These are phyloP conservation scores for Aspergillus uvarum DNA, from an alignment of 2,329 filamentous ascomycete species.

Conservation along the genomic window DNA sequence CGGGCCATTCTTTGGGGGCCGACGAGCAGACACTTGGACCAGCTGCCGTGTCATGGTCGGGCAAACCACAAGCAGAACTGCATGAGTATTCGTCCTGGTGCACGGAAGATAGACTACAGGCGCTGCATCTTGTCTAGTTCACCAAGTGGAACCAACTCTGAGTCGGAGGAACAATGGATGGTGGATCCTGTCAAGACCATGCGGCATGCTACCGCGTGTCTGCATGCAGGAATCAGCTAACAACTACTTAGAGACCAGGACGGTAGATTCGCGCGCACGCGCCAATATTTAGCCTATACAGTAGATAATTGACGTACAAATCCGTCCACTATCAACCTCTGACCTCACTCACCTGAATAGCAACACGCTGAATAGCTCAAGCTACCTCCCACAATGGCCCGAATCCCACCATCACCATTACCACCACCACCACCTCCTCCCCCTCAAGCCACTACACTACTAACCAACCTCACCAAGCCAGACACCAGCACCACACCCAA, in stretches of 20 bases:
- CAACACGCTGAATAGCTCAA: neutral
- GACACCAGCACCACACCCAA: neutral
- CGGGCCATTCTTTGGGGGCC: neutral
- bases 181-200: neutral
- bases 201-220: neutral
- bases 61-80: constrained; percentile 2
- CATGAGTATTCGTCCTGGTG: neutral
- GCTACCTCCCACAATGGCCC: neutral
- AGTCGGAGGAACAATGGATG: neutral
- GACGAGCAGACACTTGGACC: constrained; percentile 8
- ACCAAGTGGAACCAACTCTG: neutral
- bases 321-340: neutral
- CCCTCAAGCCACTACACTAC: neutral
- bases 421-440: neutral
- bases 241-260: neutral
- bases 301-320: neutral
- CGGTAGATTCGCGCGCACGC: neutral
- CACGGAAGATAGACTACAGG: neutral
- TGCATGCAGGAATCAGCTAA: neutral
- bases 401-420: neutral
- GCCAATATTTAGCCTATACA: neutral
- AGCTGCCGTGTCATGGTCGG: constrained; percentile 1
- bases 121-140: too few species aligned
- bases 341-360: neutral
- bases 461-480: neutral